phyloP scores from a whole-genome alignment of 495 filamentous ascomycete genomes.

The Chaetomidium leptoderma region DNA sequence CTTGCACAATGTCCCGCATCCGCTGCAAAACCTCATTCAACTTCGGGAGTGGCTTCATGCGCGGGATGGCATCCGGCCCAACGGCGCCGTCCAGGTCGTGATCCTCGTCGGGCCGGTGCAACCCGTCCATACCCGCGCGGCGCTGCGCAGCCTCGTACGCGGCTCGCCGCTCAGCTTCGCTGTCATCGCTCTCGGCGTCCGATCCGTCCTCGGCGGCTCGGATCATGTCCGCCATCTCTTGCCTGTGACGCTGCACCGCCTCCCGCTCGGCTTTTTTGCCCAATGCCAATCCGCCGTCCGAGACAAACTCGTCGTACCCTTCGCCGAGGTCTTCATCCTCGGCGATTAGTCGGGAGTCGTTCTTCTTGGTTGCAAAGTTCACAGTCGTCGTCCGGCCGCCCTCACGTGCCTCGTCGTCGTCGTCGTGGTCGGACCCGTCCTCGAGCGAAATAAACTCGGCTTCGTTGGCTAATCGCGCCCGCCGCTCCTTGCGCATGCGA shows the following conservation, averaged over 20 bases:
- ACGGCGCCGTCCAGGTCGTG: constrained; percentile 19
- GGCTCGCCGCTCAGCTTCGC: constrained; percentile 70
- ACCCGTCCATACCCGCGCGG: constrained; percentile 69
- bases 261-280: constrained; percentile 78
- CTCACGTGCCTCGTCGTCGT: neutral
- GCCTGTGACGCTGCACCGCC: constrained; percentile 58
- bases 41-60: constrained; percentile 54
- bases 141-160: constrained; percentile 91
- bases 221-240: constrained; percentile 81
- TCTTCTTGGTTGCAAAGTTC: constrained; percentile 48
- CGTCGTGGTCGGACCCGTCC: constrained; percentile 46
- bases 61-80: constrained; percentile 37
- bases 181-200: constrained; percentile 62
- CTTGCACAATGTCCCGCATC: constrained; percentile 38
- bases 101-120: constrained; percentile 40
- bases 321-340: constrained; percentile 95
- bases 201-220: constrained; percentile 64
- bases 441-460: constrained; percentile 74
- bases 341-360: constrained; percentile 68
- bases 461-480: constrained; percentile 72
- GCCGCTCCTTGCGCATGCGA: constrained; percentile 82
- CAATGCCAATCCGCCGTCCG: constrained; percentile 75
- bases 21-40: constrained; percentile 47
- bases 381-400: constrained; percentile 30
- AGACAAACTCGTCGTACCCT: constrained; percentile 88